Conservation (phyloP, 164 flowering plant species). For the Annona squamosa region DNA sequence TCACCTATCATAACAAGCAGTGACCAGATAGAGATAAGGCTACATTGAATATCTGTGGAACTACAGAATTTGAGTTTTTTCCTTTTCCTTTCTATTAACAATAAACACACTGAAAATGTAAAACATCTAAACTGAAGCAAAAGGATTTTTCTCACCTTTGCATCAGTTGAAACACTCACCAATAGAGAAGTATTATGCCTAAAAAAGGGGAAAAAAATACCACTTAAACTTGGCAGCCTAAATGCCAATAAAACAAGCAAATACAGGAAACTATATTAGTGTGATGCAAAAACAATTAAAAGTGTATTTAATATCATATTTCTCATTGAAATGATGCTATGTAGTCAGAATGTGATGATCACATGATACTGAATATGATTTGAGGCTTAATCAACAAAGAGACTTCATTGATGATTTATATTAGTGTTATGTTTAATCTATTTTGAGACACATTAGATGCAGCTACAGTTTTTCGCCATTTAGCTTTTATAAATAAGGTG, state of each 20-base stretch:
- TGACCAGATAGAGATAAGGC: not conserved
- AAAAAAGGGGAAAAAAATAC: constrained; percentile 6
- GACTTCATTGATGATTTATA: too few relatives aligned
- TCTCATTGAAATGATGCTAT: not conserved
- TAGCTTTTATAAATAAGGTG: too few relatives aligned
- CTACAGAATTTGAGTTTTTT: not conserved
- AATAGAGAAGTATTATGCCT: constrained; percentile 62
- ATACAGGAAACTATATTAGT: not conserved
- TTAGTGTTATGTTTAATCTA: too few relatives aligned
- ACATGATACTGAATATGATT: not conserved
- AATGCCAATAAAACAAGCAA: not conserved
- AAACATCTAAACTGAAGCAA: not conserved
- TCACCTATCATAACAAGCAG: constrained; percentile 27
- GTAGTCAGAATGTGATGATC: not conserved
- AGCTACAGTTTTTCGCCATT: too few relatives aligned
- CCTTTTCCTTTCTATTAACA: not conserved
- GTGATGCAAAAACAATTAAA: not conserved
- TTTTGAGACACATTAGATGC: too few relatives aligned
- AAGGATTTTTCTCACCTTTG: constrained; percentile 34
- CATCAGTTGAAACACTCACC: constrained; percentile 54
- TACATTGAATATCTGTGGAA: not conserved
- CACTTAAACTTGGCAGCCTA: too few relatives aligned
- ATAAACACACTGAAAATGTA: too few relatives aligned
- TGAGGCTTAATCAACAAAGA: too few relatives aligned
- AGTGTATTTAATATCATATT: not conserved